Conservation (phyloP, 2,329 filamentous ascomycete species). For the Claviceps pusilla region DNA sequence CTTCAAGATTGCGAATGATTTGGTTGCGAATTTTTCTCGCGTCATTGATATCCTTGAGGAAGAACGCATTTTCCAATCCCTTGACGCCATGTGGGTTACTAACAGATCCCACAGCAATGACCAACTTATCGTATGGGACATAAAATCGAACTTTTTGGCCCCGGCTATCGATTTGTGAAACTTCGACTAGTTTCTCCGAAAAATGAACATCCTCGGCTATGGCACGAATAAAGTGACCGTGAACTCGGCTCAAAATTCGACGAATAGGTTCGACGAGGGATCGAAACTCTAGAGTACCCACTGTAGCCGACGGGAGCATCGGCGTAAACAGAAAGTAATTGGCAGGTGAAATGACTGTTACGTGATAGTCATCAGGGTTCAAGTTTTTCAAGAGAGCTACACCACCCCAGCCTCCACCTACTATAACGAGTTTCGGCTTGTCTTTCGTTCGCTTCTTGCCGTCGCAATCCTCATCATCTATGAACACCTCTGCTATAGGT, state of each 20-base stretch:
- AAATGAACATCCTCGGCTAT: constrained; percentile 83
- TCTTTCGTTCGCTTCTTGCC: constrained; percentile 57
- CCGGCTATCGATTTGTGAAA: constrained; percentile 53
- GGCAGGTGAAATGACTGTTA: constrained; percentile 84
- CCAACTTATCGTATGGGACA: constrained; percentile 90
- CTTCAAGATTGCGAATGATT: constrained; percentile 77
- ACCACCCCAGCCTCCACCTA: constrained; percentile 91
- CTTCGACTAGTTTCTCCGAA: constrained; percentile 76
- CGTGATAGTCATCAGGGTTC: constrained; percentile 82
- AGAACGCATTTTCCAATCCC: constrained; percentile 83
- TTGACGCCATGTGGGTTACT: constrained; percentile 95
- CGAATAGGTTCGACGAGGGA: constrained; percentile 88
- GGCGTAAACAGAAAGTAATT: constrained; percentile 98
- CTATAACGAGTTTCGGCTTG: constrained; percentile 82
- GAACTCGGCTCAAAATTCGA: constrained; percentile 60
- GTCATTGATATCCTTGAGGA: constrained; percentile 89
- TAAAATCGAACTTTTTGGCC: constrained; percentile 77
- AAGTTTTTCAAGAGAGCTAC: constrained; percentile 83
- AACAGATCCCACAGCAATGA: constrained; percentile 79
- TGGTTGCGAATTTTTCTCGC: constrained; percentile 78
- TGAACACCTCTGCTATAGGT: constrained; percentile 71
- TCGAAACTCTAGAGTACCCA: constrained; percentile 81
- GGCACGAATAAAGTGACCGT: constrained; percentile 82
- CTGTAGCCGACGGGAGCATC: constrained; percentile 92
- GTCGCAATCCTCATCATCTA: constrained; percentile 75